Evolutionary conservation across 306 rosid genomes (phyloP).

Genomic region (Potentilla sterilis): DNA sequence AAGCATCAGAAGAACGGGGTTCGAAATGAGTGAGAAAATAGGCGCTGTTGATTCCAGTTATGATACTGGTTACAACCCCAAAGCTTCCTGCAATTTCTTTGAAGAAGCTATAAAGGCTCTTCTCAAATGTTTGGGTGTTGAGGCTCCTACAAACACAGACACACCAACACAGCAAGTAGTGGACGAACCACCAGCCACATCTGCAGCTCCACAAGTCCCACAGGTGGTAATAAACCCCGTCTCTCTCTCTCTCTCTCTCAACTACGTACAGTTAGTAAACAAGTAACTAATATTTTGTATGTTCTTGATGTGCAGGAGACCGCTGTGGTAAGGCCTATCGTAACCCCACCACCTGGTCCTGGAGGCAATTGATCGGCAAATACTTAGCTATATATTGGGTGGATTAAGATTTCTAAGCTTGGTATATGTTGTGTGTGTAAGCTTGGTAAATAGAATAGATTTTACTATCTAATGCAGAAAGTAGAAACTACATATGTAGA

Average conservation of each 20-base stretch:
- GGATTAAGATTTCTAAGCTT: too few relatives aligned
- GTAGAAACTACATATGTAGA: too few relatives aligned
- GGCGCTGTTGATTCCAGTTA: background rate
- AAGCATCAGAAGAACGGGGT: background rate
- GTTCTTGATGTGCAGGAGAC: too few relatives aligned
- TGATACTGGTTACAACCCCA: constrained; percentile 14
- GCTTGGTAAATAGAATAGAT: too few relatives aligned
- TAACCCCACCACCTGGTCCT: too few relatives aligned
- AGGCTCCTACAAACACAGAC: background rate
- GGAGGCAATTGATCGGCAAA: too few relatives aligned
- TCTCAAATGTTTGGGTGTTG: constrained; percentile 39
- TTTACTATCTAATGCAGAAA: too few relatives aligned
- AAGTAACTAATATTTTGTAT: too few relatives aligned
- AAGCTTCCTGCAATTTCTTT: constrained; percentile 16
- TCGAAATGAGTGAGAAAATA: constrained; percentile 2
- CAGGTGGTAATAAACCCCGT: background rate
- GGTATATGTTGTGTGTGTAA: too few relatives aligned
- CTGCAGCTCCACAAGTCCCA: background rate
- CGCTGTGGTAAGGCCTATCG: too few relatives aligned
- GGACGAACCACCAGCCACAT: background rate
- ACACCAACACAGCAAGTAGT: background rate
- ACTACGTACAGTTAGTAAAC: too few relatives aligned
- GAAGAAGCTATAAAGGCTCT: constrained; percentile 24
- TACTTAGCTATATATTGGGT: too few relatives aligned
- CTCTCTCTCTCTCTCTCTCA: background rate